phyloP scores from a whole-genome alignment of 306 rosid species.

The Carpinus viminea region DNA sequence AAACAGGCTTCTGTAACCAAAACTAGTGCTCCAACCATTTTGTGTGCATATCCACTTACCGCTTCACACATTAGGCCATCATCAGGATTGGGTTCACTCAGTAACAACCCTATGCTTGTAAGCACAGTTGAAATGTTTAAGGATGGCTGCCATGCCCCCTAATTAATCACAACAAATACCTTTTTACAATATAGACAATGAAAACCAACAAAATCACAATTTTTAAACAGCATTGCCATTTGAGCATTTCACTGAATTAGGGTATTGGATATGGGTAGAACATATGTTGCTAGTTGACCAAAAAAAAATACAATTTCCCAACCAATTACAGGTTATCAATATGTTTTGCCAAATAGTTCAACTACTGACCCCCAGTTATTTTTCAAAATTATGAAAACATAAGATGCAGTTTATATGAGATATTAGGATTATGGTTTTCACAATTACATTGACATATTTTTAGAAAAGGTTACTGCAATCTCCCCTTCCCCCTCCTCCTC shows the following conservation, averaged over 20 bases:
- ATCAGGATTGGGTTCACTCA: slow-evolving; percentile 51
- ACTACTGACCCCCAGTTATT: neutral
- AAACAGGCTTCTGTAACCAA: neutral
- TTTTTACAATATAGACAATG: neutral
- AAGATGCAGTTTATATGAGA: neutral
- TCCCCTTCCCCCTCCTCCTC: no score
- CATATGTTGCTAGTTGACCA: neutral
- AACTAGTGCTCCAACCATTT: neutral
- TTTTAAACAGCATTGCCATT: neutral
- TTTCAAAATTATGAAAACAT: neutral
- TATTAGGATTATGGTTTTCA: neutral
- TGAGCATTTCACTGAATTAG: neutral
- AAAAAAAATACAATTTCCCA: neutral
- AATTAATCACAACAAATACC: slow-evolving; percentile 4
- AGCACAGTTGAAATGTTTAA: slow-evolving; percentile 45
- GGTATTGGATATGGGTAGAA: neutral
- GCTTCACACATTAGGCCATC: slow-evolving; percentile 50
- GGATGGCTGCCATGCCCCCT: slow-evolving; percentile 56
- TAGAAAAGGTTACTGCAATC: neutral
- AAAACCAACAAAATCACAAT: neutral
- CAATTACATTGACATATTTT: neutral
- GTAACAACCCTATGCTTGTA: slow-evolving; percentile 40
- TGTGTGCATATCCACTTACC: slow-evolving; percentile 24
- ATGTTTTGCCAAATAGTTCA: neutral
- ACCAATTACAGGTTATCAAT: neutral